Percentiles rank a stretch among this genome's conserved stretches.
These are phyloP conservation scores for Clavariopsis aquatica DNA, from an alignment of 495 filamentous ascomycete species.

Conservation along the genomic window DNA sequence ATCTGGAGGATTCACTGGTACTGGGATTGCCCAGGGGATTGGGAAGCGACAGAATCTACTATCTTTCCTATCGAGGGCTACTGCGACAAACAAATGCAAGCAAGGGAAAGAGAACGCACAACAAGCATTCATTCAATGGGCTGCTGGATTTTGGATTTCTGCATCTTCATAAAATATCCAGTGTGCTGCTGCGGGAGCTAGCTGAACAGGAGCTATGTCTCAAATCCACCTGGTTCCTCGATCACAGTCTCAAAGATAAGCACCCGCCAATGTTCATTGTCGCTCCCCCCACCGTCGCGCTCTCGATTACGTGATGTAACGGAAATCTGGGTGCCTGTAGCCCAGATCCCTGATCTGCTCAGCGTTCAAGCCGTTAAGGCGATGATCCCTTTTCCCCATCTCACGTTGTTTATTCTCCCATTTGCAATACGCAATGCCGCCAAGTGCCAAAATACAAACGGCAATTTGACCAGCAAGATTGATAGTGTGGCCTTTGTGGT, in stretches of 20 bases:
- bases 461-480: slow-evolving; percentile 55
- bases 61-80: no score
- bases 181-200: no score
- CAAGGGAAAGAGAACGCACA: no score
- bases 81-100: no score
- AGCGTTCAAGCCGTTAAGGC: slow-evolving; percentile 55
- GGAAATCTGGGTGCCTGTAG: slow-evolving; percentile 56
- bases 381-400: slow-evolving; percentile 53
- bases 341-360: slow-evolving; percentile 53
- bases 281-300: not conserved
- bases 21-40: no score
- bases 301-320: slow-evolving; percentile 47
- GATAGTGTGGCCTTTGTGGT: slow-evolving; percentile 59
- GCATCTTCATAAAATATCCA: no score
- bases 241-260: not conserved
- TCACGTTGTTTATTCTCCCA: slow-evolving; percentile 56
- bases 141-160: no score
- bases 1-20: no score
- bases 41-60: no score
- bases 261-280: not conserved
- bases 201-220: no score
- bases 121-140: no score
- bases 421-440: slow-evolving; percentile 55
- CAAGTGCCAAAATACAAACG: slow-evolving; percentile 47
- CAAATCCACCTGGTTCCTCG: no score